Evolutionary conservation across 129 eudicot species (phyloP), one percentile per base, ranked within the genome.

Genomic region (Rutidosis leptorrhynchoides): DNA sequence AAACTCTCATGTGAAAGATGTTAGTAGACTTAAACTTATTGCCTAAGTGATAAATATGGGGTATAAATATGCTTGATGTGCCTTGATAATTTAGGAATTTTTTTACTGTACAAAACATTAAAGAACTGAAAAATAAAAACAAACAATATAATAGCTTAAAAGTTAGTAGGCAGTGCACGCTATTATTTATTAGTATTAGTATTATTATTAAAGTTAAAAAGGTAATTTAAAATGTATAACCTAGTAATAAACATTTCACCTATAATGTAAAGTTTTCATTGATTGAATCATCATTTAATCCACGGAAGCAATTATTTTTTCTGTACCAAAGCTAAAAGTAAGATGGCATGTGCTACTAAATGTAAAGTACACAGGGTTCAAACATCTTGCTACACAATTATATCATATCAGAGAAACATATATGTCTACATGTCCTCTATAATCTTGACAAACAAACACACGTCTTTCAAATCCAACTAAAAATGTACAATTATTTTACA

Each of bases 341-440:
- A 70, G 67, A 70, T 27, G 33, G 8, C 73, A 69, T 69, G 73
- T 69, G 73, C 12, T 26, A 58, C 43, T 29, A 21, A 58, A 58
- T 58, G 28, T 70, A 30, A 70, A 70, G 75, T 70, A 70, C 75
- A 70, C 49, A 58, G 27, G 74, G 20, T 58, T 58, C 67, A 70
- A 61, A 27, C 56, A 59, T 43, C 52, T 58, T 58, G 59, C 67
- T 17, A 24, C 59, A 59, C 67, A 70, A 70, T 70, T 60, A 59
- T 60, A 61, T 59, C 65, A 45, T 40, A 33, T 33, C 42, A 33
- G n/a, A 33, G 46, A 33, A 4, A 30, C 7, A 32, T 32, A 37
- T 55, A 61, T 55, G 56, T 56, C 73, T 17, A 25, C 0, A 53
- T 68, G 73, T 25, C 74, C 62, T 24, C 37, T 46, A 63, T 22